Evolutionary conservation across 1,284 basidiomycete species (phyloP).

Genomic region (Calocybe gambosa): DNA sequence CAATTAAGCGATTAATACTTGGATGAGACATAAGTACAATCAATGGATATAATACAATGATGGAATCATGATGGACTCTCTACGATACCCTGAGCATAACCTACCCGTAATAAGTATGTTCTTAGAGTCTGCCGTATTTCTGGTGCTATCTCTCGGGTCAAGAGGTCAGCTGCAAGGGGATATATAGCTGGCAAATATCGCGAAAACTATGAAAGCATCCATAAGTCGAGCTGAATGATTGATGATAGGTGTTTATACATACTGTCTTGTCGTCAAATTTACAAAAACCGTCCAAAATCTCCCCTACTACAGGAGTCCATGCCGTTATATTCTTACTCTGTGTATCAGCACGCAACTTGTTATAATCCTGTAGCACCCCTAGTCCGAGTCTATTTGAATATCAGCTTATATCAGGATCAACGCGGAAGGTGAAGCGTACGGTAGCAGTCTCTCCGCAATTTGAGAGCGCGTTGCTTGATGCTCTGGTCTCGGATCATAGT

Average conservation of each 20-base stretch:
- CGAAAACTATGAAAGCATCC: slow-evolving; percentile 52
- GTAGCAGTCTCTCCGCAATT: slow-evolving; percentile 85
- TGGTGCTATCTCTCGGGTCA: slow-evolving; percentile 72
- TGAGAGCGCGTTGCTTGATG: slow-evolving; percentile 79
- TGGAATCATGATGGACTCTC: slow-evolving; percentile 41
- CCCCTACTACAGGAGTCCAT: slow-evolving; percentile 96
- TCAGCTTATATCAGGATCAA: slow-evolving; percentile 5
- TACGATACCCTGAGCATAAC: slow-evolving; percentile 67
- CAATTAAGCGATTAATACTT: slow-evolving; percentile 12
- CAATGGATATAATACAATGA: slow-evolving; percentile 27
- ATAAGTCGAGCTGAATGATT: neutral
- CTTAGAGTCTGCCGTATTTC: slow-evolving; percentile 77
- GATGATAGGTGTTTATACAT: slow-evolving; percentile 28
- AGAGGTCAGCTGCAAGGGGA: slow-evolving; percentile 76
- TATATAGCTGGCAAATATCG: slow-evolving; percentile 84
- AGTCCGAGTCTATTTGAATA: slow-evolving; percentile 65
- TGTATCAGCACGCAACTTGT: slow-evolving; percentile 83
- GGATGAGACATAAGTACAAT: slow-evolving; percentile 30
- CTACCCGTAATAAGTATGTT: slow-evolving; percentile 74
- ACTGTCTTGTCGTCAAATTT: slow-evolving; percentile 86
- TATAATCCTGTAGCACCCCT: slow-evolving; percentile 88
- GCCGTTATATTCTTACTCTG: slow-evolving; percentile 95
- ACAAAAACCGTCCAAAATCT: slow-evolving; percentile 88
- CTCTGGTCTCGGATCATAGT: slow-evolving; percentile 83
- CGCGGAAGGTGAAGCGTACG: slow-evolving; percentile 51